Evolutionary conservation across 495 filamentous ascomycete genomes (phyloP).

Genomic region (Trichoderma parareesei): DNA sequence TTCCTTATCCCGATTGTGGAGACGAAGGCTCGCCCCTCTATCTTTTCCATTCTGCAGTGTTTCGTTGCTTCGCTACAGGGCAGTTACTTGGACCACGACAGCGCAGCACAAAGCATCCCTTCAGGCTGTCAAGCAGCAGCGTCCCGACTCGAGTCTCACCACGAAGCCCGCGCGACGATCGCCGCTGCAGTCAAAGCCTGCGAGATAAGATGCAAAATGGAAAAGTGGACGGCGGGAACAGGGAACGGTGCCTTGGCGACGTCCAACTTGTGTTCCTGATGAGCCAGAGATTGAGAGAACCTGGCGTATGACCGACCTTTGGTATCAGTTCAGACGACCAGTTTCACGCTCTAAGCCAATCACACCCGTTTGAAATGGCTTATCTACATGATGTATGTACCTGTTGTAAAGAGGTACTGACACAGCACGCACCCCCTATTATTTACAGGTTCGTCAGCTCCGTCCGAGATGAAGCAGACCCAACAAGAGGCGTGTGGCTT

Average conservation of each 20-base stretch:
- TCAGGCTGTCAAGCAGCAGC: neutral
- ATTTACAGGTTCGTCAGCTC: neutral
- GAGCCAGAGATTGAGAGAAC: no score
- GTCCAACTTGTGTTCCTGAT: no score
- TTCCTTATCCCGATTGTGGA: slow-evolving; percentile 6
- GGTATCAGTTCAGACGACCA: no score
- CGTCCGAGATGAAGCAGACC: no score
- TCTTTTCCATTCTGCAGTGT: neutral
- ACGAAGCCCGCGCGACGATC: neutral
- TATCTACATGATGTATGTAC: neutral
- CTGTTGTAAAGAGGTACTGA: neutral
- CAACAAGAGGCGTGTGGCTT: neutral
- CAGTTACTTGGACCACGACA: neutral
- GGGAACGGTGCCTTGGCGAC: neutral
- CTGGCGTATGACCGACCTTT: no score
- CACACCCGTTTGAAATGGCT: neutral
- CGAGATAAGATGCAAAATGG: neutral
- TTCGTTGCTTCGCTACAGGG: neutral
- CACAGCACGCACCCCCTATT: neutral
- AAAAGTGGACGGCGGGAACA: neutral
- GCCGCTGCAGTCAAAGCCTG: neutral
- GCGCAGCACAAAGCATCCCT: neutral
- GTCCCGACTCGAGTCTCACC: neutral
- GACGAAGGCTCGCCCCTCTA: neutral
- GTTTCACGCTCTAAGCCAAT: neutral